phyloP scores from a whole-genome alignment of 2,329 filamentous ascomycete genomes.

The Zarea fungicola region DNA sequence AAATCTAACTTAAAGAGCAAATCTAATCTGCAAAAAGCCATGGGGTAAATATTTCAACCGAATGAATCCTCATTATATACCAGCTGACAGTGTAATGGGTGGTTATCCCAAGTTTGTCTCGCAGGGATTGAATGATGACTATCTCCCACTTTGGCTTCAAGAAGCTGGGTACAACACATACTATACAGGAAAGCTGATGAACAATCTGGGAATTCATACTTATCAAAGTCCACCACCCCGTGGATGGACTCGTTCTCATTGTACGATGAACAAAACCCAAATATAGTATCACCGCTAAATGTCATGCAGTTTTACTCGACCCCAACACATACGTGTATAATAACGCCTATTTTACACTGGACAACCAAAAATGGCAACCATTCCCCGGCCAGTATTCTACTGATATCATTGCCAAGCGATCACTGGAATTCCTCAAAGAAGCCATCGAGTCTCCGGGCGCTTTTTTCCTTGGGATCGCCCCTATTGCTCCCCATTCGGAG shows the following conservation, averaged over 20 bases:
- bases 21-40: background rate
- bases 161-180: slow-evolving; percentile 47
- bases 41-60: no score
- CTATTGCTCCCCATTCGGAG: slow-evolving; percentile 32
- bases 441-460: slow-evolving; percentile 40
- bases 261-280: slow-evolving; percentile 7
- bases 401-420: slow-evolving; percentile 47
- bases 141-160: slow-evolving; percentile 48
- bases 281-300: background rate
- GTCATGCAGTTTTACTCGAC: slow-evolving; percentile 49
- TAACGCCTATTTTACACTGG: slow-evolving; percentile 51
- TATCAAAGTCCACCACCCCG: slow-evolving; percentile 46
- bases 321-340: slow-evolving; percentile 64
- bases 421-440: slow-evolving; percentile 48
- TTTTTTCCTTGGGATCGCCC: slow-evolving; percentile 53
- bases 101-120: slow-evolving; percentile 46
- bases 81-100: no score
- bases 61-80: no score
- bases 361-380: slow-evolving; percentile 39
- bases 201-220: slow-evolving; percentile 43
- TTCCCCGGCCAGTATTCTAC: slow-evolving; percentile 49
- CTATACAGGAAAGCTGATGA: slow-evolving; percentile 53
- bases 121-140: slow-evolving; percentile 44
- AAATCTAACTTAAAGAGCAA: slow-evolving; percentile 20
- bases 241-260: slow-evolving; percentile 51